Conservation (phyloP, 148 eudicot genomes). For the Rhododendron griersonianum region DNA sequence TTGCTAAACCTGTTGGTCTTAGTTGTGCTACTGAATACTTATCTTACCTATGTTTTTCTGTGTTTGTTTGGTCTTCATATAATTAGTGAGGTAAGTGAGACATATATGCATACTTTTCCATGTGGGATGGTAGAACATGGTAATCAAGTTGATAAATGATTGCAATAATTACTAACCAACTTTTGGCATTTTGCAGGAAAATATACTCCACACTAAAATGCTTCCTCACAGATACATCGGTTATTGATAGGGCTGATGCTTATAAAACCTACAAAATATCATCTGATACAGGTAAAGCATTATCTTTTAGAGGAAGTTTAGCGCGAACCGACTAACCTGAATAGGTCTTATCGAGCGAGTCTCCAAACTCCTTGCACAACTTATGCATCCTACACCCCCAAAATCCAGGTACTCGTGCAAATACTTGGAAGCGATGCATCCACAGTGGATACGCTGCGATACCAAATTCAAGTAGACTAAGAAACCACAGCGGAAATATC, state of each 20-base stretch:
- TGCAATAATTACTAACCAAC: background rate
- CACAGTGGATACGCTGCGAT: constrained; percentile 80
- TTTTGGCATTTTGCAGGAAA: background rate
- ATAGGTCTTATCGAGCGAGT: constrained; percentile 32
- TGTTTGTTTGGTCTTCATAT: background rate
- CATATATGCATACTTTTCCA: background rate
- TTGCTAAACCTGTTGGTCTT: background rate
- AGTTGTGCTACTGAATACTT: background rate
- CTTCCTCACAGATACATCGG: background rate
- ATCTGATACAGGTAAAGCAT: background rate
- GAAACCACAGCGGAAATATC: background rate
- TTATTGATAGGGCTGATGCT: background rate
- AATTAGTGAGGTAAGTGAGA: background rate
- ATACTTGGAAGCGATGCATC: constrained; percentile 75
- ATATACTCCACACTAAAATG: constrained; percentile 2
- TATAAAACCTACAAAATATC: background rate
- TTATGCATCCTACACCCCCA: constrained; percentile 76
- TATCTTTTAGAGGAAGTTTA: background rate
- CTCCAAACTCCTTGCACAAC: constrained; percentile 48
- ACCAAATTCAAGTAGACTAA: constrained; percentile 15
- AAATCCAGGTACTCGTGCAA: constrained; percentile 69
- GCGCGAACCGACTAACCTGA: constrained; percentile 26
- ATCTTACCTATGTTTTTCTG: background rate
- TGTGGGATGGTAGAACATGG: background rate
- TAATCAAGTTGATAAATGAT: background rate